Percentiles rank a stretch among this genome's conserved stretches.
phyloP scores from a whole-genome alignment of 805 yeast species.

The Ogataea pignaliae region DNA sequence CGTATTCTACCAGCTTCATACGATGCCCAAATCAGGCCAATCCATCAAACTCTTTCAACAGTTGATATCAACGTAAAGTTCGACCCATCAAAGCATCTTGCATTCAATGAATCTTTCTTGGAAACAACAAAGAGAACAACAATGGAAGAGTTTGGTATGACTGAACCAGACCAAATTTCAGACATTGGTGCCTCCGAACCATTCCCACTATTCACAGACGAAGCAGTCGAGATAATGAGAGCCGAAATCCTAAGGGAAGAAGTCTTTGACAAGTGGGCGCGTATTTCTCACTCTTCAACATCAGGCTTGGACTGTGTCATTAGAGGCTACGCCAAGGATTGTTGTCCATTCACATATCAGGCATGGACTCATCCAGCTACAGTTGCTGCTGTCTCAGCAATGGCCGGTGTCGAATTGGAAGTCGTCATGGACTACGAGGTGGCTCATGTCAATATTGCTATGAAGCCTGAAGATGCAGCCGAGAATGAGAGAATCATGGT shows the following conservation, averaged over 20 bases:
- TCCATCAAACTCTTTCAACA: constrained; percentile 13
- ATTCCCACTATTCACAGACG: constrained; percentile 57
- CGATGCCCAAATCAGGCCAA: constrained; percentile 29
- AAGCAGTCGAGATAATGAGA: constrained; percentile 55
- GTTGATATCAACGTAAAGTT: constrained; percentile 29
- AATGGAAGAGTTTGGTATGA: constrained; percentile 47
- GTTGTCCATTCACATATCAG: constrained; percentile 47
- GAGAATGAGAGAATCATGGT: constrained; percentile 25
- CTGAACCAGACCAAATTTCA: constrained; percentile 43
- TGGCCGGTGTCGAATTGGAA: constrained; percentile 57
- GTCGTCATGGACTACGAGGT: constrained; percentile 55
- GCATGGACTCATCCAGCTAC: constrained; percentile 62
- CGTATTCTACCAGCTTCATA: constrained; percentile 31
- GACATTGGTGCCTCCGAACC: constrained; percentile 56
- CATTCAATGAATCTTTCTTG: constrained; percentile 32
- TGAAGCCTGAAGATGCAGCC: constrained; percentile 36
- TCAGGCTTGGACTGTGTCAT: constrained; percentile 45
- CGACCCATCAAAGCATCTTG: constrained; percentile 37
- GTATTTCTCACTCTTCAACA: constrained; percentile 39
- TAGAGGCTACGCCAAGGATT: constrained; percentile 45
- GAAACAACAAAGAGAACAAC: constrained; percentile 36
- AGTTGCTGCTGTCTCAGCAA: constrained; percentile 45
- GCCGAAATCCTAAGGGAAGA: constrained; percentile 48
- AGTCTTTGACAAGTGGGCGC: constrained; percentile 39
- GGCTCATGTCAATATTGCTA: constrained; percentile 47